Evolutionary conservation across 2,329 filamentous ascomycete species (phyloP), one percentile per base, ranked within the genome.

Genomic region (Endoconidiophora polonica): DNA sequence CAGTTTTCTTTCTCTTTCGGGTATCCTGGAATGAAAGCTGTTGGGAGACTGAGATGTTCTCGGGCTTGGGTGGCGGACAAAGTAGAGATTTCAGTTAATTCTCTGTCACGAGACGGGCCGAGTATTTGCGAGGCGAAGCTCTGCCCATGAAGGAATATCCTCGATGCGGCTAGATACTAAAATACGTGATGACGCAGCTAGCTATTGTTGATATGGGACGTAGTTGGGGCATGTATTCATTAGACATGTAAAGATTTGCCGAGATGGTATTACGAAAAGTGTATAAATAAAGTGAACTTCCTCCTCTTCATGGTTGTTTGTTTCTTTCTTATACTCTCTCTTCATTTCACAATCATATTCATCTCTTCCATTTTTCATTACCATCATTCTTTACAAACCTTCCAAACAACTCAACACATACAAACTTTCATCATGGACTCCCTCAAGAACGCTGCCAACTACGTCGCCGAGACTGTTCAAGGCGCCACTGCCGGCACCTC

Each of bases 391-490:
- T n/a, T n/a, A n/a, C n/a, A n/a, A n/a, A 44, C 29, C 49, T 50
- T 41, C 46, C 57, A 47, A 40, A 44, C 40, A 54, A 59, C 54
- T 44, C 49, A 57, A 48, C 16, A 50, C 55, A 54, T 58, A 39
- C 54, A 56, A 53, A 55, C 54, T 52, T 55, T 60, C 61, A 66
- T 56, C 65, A 74, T 75, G 72, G 72, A 75, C 57, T 63, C 68
- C 57, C 56, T 67, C 58, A 72, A 72, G 70, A 76, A 81, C 67
- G 73, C 71, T 62, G 73, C 66, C 68, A 81, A 81, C 75, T 81
- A 81, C 74, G 76, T 81, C 66, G 66, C 74, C 57, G 79, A 83
- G 73, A 68, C 68, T 58, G 63, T 81, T 60, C 73, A 81, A 69
- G 71, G 76, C 58, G 68, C 69, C 47, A 60, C 68, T 57, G 66